Conservation (phyloP, 2,329 filamentous ascomycete species). For the Cladobotryum protrusum region DNA sequence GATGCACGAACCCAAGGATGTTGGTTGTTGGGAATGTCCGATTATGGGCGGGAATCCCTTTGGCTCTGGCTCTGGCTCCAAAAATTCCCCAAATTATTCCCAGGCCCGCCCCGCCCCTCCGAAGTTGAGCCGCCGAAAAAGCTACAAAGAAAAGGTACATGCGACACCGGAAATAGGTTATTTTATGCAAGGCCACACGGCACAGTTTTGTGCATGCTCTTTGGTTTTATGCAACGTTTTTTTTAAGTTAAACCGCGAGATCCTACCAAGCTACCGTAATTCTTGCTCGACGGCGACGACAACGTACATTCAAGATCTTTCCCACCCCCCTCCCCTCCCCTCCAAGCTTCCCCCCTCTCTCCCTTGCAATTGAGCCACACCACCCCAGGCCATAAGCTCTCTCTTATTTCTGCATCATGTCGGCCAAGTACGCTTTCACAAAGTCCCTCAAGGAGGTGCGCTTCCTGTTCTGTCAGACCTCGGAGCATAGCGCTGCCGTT, state of each 20-base stretch:
- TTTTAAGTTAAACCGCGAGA: neutral
- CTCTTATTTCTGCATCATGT: conserved; percentile 53
- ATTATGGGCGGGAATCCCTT: no score
- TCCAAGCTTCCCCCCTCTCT: neutral
- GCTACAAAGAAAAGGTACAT: no score
- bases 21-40: neutral
- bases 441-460: conserved; percentile 89
- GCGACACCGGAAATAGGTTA: neutral
- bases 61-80: no score
- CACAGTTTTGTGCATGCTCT: no score
- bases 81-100: no score
- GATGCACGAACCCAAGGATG: neutral
- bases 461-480: conserved; percentile 95
- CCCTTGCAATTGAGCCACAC: no score
- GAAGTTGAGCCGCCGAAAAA: no score
- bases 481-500: conserved; percentile 80
- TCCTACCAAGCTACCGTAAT: neutral
- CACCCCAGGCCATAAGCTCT: neutral
- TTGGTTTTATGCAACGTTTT: neutral
- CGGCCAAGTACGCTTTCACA: conserved; percentile 85
- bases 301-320: neutral
- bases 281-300: neutral
- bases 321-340: no score
- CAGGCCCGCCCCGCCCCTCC: no score
- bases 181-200: neutral